phyloP scores from a whole-genome alignment of 2,329 filamentous ascomycete species.

The Magnaporthales sp. region DNA sequence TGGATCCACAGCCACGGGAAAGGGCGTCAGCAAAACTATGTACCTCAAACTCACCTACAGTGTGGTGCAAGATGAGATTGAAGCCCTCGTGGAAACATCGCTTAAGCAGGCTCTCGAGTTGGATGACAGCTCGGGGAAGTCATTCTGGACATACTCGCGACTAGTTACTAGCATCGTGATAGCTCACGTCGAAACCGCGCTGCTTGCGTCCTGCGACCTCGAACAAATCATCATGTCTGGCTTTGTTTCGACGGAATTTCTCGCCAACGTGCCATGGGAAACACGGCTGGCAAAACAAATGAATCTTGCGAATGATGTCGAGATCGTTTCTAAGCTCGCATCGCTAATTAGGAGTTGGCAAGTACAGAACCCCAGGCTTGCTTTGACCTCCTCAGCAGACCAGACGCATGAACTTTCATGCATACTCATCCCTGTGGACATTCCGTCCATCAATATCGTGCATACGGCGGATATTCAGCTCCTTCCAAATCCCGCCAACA shows the following conservation, averaged over 20 bases:
- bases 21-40: constrained; percentile 38
- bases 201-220: constrained; percentile 40
- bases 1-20: constrained; percentile 16
- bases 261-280: constrained; percentile 38
- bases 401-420: constrained; percentile 37
- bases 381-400: constrained; percentile 20
- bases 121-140: constrained; percentile 25
- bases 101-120: constrained; percentile 22
- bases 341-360: constrained; percentile 30
- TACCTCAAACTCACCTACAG: constrained; percentile 68
- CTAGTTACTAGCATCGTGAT: constrained; percentile 36
- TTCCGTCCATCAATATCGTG: constrained; percentile 74
- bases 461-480: constrained; percentile 67
- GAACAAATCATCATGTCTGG: constrained; percentile 48
- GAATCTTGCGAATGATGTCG: constrained; percentile 31
- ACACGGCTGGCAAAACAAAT: constrained; percentile 28
- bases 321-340: constrained; percentile 18
- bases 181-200: constrained; percentile 29
- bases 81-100: constrained; percentile 34
- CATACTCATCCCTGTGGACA: constrained; percentile 82
- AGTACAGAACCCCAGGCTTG: constrained; percentile 21
- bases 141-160: constrained; percentile 35
- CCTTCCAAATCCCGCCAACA: constrained; percentile 21
- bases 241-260: constrained; percentile 37
- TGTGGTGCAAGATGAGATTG: constrained; percentile 67